Conservation (phyloP, 176 grass and related monocot genomes). For the Lolium perenne region DNA sequence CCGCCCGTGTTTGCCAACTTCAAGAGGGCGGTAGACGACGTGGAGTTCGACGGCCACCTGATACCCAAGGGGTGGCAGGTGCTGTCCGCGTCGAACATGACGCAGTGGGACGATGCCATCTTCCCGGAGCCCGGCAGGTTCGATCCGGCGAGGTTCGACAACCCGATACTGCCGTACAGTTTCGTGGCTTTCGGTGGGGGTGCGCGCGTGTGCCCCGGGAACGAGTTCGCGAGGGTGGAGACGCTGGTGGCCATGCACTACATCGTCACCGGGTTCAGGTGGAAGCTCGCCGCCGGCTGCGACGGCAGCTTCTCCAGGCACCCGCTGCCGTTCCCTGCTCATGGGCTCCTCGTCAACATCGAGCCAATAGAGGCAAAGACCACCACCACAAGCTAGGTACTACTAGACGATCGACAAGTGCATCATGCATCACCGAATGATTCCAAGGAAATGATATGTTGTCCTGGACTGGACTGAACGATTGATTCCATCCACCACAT, state of each 20-base stretch:
- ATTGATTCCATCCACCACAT: not conserved
- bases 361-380: not conserved
- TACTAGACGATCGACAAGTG: not conserved
- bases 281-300: slow-evolving; percentile 33
- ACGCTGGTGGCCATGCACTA: slow-evolving; percentile 34
- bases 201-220: slow-evolving; percentile 42
- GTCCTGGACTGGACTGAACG: not conserved
- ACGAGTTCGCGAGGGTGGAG: slow-evolving; percentile 46
- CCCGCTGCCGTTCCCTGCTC: not conserved
- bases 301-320: slow-evolving; percentile 31
- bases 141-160: slow-evolving; percentile 39
- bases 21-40: slow-evolving; percentile 36
- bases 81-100: not conserved
- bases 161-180: slow-evolving; percentile 33
- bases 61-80: slow-evolving; percentile 51
- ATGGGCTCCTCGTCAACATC: slow-evolving; percentile 30
- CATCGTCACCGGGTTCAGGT: slow-evolving; percentile 34
- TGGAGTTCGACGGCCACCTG: slow-evolving; percentile 35
- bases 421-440: not conserved
- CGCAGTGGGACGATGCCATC: slow-evolving; percentile 40
- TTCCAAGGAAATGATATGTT: not conserved
- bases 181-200: slow-evolving; percentile 46
- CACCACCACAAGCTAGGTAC: too few relatives aligned
- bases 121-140: slow-evolving; percentile 49
- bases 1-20: slow-evolving; percentile 38